phyloP scores from a whole-genome alignment of 1,284 basidiomycete genomes.

The Apiotrichum gracile region DNA sequence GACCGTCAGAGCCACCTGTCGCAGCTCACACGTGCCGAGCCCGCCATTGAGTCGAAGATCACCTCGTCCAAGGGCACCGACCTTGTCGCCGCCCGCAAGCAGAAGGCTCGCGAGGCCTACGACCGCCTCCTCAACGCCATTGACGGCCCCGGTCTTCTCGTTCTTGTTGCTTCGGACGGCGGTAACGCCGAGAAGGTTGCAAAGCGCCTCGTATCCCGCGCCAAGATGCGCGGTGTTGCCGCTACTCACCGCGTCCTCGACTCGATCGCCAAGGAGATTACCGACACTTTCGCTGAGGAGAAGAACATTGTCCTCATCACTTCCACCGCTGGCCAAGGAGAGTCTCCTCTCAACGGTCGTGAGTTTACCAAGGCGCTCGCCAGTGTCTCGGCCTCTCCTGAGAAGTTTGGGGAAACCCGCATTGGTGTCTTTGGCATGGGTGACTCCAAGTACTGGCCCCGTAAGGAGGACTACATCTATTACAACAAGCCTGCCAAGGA shows the following conservation, averaged over 20 bases:
- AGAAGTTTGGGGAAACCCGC: conserved; percentile 54
- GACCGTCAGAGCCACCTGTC: conserved; percentile 95
- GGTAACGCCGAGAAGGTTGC: conserved; percentile 94
- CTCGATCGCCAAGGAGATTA: conserved; percentile 55
- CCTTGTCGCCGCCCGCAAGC: conserved; percentile 75
- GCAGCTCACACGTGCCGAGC: conserved; percentile 72
- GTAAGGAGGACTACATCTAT: conserved; percentile 90
- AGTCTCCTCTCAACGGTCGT: conserved; percentile 93
- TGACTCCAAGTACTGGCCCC: conserved; percentile 98
- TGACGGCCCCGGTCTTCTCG: conserved; percentile 81
- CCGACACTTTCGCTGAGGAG: conserved; percentile 59
- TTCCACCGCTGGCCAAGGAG: conserved; percentile 97
- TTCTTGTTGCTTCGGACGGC: conserved; percentile 90
- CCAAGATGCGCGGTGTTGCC: conserved; percentile 76
- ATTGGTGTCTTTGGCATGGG: conserved; percentile 91
- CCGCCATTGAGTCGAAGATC: conserved; percentile 74
- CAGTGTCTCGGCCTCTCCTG: conserved; percentile 53
- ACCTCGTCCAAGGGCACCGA: conserved; percentile 78
- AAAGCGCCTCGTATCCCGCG: conserved; percentile 77
- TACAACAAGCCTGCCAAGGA: conserved; percentile 98
- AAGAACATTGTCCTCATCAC: conserved; percentile 79
- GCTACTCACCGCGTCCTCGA: conserved; percentile 68
- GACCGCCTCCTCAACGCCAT: conserved; percentile 75
- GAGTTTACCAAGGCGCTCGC: conserved; percentile 81
- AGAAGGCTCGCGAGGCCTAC: conserved; percentile 79